Evolutionary conservation across 176 grass and related monocot genomes (phyloP), one percentile per base, ranked within the genome.

Genomic region (Juncus effusus): DNA sequence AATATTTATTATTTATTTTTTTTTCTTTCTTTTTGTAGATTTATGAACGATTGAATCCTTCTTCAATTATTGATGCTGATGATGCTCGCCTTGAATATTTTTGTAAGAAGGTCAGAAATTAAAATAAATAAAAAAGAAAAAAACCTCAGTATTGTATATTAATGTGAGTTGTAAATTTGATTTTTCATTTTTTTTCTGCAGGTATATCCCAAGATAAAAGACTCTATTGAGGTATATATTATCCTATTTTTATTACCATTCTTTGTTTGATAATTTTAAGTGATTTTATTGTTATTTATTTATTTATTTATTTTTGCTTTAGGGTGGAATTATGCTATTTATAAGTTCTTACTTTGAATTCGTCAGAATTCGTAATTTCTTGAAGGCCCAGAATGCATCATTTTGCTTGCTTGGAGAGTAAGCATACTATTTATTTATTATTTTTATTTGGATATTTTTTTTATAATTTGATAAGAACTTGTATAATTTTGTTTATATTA

Each of bases 401-500:
- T 97, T 92, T 11, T 97, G 93, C 88, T 78, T 84, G 71, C 76
- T 97, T 72, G 93, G 88, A 54, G 93, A 97, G 88, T 97, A 83
- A 89, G 93, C 65, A n/a, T n/a, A 42, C 7, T 28, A 79, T 16
- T 52, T 75, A 10, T 47, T 58, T 13, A 62, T 61, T 36, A 58
- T 51, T 19, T 40, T 72, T 51, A 44, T 37, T 83, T 76, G 7
- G 44, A 47, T 4, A 47, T 28, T 28, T 28, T 28, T 28, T 28
- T 59, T 42, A 15, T 79, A 70, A 73, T 58, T 7, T 40, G 38
- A 59, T 13, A 49, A 16, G 61, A 12, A 44, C 10, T 59, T 39
- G 50, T 59, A 64, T 28, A 42, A 13, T 19, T 16, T 57, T 68
- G 4, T 54, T 68, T 68, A 44, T 50, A 65, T 74, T 53, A 74